Percentiles rank a stretch among this genome's conserved stretches.
Evolutionary conservation across 2,329 filamentous ascomycete genomes (phyloP).

Genomic region (Penicillium frequentans): DNA sequence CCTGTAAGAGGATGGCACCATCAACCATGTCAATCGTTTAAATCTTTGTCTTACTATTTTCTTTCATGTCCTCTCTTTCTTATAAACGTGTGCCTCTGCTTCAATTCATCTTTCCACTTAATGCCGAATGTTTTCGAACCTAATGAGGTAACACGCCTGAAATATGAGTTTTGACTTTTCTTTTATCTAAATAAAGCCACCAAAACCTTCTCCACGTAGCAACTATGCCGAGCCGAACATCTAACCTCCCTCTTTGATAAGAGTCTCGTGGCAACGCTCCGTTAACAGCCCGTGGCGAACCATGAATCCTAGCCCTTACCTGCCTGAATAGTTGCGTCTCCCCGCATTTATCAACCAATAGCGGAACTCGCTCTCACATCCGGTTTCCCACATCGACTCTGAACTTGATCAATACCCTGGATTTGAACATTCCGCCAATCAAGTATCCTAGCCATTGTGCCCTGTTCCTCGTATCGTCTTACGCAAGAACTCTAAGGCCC

Average conservation of each 20-base stretch:
- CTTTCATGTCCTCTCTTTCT: background rate
- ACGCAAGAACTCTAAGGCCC: background rate
- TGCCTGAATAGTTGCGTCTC: background rate
- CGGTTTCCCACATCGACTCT: background rate
- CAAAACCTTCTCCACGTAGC: background rate
- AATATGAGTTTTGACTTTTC: background rate
- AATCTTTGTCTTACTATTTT: background rate
- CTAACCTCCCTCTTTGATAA: background rate
- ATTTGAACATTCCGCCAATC: background rate
- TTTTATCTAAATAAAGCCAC: background rate
- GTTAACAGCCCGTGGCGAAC: background rate
- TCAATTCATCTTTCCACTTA: slow-evolving; percentile 1
- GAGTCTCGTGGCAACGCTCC: background rate
- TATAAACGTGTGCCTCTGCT: slow-evolving; percentile 6
- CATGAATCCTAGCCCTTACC: background rate
- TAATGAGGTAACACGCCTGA: background rate
- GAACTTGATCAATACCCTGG: background rate
- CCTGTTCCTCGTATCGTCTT: background rate
- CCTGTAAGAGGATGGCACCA: slow-evolving; percentile 16
- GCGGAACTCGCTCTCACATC: background rate
- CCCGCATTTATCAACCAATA: background rate
- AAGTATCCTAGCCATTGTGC: background rate
- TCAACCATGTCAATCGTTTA: slow-evolving; percentile 14
- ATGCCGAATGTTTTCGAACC: background rate
- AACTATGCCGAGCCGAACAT: background rate